These are phyloP conservation scores for Lojkania enalia DNA, from an alignment of 2,329 filamentous ascomycete genomes.

Conservation along the genomic window DNA sequence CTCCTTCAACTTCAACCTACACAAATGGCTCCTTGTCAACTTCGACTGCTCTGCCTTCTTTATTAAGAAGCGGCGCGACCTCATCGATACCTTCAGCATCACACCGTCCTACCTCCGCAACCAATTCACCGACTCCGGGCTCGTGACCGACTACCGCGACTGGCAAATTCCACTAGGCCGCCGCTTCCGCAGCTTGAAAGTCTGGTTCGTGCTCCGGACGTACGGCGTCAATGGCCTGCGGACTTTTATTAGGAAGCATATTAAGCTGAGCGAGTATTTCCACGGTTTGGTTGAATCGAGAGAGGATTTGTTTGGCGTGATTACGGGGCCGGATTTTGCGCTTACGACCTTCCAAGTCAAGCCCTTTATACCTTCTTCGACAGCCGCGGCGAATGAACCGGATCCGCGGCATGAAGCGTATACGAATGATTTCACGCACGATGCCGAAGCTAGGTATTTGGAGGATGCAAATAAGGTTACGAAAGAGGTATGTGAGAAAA, in stretches of 20 bases:
- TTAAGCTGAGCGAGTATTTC: constrained; percentile 72
- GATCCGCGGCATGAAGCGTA: constrained; percentile 38
- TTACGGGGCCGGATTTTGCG: constrained; percentile 75
- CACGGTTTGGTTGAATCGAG: constrained; percentile 61
- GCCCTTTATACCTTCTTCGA: constrained; percentile 6
- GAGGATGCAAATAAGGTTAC: constrained; percentile 69
- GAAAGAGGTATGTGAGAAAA: constrained; percentile 71
- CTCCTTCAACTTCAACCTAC: constrained; percentile 93
- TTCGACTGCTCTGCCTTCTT: constrained; percentile 82
- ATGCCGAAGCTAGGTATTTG: constrained; percentile 45
- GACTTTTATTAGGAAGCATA: constrained; percentile 69
- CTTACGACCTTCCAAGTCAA: constrained; percentile 75
- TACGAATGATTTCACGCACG: constrained; percentile 37
- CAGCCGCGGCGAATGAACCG: constrained; percentile 23
- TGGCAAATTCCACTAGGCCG: constrained; percentile 95
- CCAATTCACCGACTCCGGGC: constrained; percentile 74
- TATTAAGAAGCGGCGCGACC: constrained; percentile 71
- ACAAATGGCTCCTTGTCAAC: constrained; percentile 96
- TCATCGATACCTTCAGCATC: constrained; percentile 79
- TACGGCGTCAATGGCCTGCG: constrained; percentile 80
- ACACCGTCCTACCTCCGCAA: constrained; percentile 83
- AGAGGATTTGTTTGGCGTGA: constrained; percentile 72
- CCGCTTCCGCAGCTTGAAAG: constrained; percentile 84
- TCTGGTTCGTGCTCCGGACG: constrained; percentile 89
- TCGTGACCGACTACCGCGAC: constrained; percentile 93